phyloP scores from a whole-genome alignment of 495 filamentous ascomycete genomes.

The Talaromyces thailandensis region DNA sequence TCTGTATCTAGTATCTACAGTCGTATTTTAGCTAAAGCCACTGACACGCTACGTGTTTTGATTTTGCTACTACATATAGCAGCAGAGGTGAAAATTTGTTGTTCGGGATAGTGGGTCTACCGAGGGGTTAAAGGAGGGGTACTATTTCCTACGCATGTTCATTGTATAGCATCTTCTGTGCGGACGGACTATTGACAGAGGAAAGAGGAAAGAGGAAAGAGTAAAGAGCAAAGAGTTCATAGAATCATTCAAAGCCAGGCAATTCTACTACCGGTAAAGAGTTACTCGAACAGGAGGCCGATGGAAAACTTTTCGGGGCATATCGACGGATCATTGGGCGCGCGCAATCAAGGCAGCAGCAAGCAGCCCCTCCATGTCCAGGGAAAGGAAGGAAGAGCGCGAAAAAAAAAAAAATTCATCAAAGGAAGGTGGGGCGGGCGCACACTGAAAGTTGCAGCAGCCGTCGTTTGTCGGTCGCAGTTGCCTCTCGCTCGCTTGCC shows the following conservation, averaged over 20 bases:
- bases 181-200: not conserved
- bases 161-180: not conserved
- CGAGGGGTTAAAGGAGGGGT: not conserved
- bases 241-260: too few species aligned
- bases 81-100: not conserved
- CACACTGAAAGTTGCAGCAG: too few species aligned
- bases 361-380: not conserved
- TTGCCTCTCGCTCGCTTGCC: constrained; percentile 44
- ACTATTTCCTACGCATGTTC: not conserved
- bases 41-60: not conserved
- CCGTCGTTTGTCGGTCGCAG: constrained; percentile 14
- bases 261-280: not conserved
- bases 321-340: not conserved
- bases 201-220: not conserved
- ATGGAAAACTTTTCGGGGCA: not conserved
- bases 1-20: too few species aligned
- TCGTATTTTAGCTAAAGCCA: not conserved
- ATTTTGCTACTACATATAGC: not conserved
- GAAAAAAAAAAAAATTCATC: constrained; percentile 9
- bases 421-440: constrained; percentile 11
- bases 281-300: not conserved
- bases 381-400: constrained; percentile 10
- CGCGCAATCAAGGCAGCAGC: not conserved
- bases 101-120: not conserved
- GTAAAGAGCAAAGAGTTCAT: too few species aligned